A percentile compares a stretch with the other conserved stretches of the same genome.
phyloP scores from a whole-genome alignment of 2,329 filamentous ascomycete genomes.

The Drechmeria coniospora region DNA sequence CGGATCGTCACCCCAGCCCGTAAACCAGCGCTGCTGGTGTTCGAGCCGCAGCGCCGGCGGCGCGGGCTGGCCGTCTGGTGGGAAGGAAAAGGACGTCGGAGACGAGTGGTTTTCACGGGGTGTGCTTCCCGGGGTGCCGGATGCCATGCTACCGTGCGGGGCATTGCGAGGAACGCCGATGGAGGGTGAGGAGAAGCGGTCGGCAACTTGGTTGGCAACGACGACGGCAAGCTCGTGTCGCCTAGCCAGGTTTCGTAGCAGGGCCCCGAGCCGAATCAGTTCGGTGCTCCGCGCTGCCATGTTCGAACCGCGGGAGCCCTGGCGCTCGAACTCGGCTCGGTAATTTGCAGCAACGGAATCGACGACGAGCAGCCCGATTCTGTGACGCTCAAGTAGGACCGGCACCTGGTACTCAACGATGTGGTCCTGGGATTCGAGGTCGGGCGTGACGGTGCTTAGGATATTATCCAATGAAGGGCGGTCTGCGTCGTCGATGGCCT shows the following conservation, averaged over 20 bases:
- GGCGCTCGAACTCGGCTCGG: slow-evolving; percentile 69
- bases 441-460: slow-evolving; percentile 67
- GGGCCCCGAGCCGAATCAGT: slow-evolving; percentile 59
- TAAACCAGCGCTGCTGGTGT: slow-evolving; percentile 89
- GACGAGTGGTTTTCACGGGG: no score
- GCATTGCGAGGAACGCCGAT: not conserved
- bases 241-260: slow-evolving; percentile 62
- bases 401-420: slow-evolving; percentile 88
- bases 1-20: slow-evolving; percentile 74
- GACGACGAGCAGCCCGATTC: slow-evolving; percentile 68
- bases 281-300: slow-evolving; percentile 66
- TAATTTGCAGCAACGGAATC: slow-evolving; percentile 95
- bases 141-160: not conserved
- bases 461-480: slow-evolving; percentile 58
- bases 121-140: slow-evolving; percentile 2
- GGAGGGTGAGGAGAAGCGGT: slow-evolving; percentile 46
- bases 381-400: slow-evolving; percentile 59
- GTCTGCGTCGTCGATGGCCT: slow-evolving; percentile 12
- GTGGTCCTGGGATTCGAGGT: slow-evolving; percentile 90
- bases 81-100: slow-evolving; percentile 20
- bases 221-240: slow-evolving; percentile 68
- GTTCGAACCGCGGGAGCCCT: slow-evolving; percentile 30
- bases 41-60: slow-evolving; percentile 53
- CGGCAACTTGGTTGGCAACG: slow-evolving; percentile 88
- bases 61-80: slow-evolving; percentile 15